Evolutionary conservation across 2,329 filamentous ascomycete genomes (phyloP), one percentile per base, ranked within the genome.

Genomic region (Ophiocordyceps camponoti-saundersi): DNA sequence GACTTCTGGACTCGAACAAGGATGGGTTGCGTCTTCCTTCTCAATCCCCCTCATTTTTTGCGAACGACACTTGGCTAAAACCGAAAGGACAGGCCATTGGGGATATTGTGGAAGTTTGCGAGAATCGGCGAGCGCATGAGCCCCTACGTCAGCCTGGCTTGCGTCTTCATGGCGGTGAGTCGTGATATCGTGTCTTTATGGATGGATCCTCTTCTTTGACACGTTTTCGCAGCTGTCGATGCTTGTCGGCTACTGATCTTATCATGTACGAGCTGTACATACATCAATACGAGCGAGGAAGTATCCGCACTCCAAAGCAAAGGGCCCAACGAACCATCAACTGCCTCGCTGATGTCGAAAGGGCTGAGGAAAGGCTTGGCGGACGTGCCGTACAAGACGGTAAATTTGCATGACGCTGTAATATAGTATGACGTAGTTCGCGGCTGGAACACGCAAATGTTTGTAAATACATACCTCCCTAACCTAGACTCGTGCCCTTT

Each of bases 21-120:
- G 79, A 90, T 57, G 87, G 87, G 86, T 29, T 92, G 75, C 42
- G 73, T 48, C n/a, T 40, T 20, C 18, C n/a, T 3, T 7, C 18
- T 12, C n/a, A 10, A 21, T 18, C n/a, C 8, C 23, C 23, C 23
- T 26, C 8, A 10, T 29, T 29, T 6, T 4, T 4, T 2, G 40
- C 3, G 40, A 23, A 10, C 7, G 26, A 10, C 26, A 11, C 26
- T n/a, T 16, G 10, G 3, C 18, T 30, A 26, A 32, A 4, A 32
- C 26, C 7, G 18, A 20, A 11, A 30, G 22, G 22, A 48, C 53
- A 88, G 83, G 15, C 68, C 87, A 45, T 77, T 87, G 56, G 86
- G 87, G 46, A 82, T 94, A 51, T 93, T 96, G 61, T 98, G 92
- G 92, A 95, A 96, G 67, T 88, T 80, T 52, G 92, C 92, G 23